A percentile compares a stretch with the other conserved stretches of the same genome.
These are phyloP conservation scores for Adenanthera pavonina DNA, from an alignment of 306 rosid species.

Conservation along the genomic window DNA sequence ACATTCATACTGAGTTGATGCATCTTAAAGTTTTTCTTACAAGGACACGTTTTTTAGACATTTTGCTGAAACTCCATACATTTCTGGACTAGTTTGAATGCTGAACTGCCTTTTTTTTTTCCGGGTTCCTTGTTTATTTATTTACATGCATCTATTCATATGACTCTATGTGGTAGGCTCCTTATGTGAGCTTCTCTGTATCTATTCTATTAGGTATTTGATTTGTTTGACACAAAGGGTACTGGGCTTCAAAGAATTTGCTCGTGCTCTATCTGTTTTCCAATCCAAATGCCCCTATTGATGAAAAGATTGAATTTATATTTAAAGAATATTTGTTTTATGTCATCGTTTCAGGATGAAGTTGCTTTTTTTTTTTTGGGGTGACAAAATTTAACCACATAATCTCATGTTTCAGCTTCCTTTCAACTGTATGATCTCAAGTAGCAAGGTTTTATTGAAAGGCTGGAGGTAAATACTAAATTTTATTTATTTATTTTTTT, in stretches of 20 bases:
- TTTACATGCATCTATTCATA: slow-evolving; percentile 23
- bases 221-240: slow-evolving; percentile 94
- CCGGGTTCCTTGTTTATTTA: slow-evolving; percentile 47
- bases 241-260: slow-evolving; percentile 97
- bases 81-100: background rate
- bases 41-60: slow-evolving; percentile 6
- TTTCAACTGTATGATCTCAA: slow-evolving; percentile 98
- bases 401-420: slow-evolving; percentile 70
- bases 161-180: slow-evolving; percentile 23
- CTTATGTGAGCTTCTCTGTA: slow-evolving; percentile 37
- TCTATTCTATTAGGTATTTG: slow-evolving; percentile 67
- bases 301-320: slow-evolving; percentile 93
- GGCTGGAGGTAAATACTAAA: slow-evolving; percentile 83
- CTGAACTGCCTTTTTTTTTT: background rate
- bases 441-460: slow-evolving; percentile 96
- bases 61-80: background rate
- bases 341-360: slow-evolving; percentile 3
- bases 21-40: background rate
- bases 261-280: slow-evolving; percentile 93
- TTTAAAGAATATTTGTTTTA: slow-evolving; percentile 7
- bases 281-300: slow-evolving; percentile 98
- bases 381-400: slow-evolving; percentile 42
- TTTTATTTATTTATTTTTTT: background rate
- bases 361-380: slow-evolving; percentile 33
- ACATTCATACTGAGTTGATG: background rate